Percentiles rank a stretch among this genome's conserved stretches.
These are phyloP conservation scores for Fomitopsis palustris DNA, from an alignment of 1,284 basidiomycete genomes.

Conservation along the genomic window DNA sequence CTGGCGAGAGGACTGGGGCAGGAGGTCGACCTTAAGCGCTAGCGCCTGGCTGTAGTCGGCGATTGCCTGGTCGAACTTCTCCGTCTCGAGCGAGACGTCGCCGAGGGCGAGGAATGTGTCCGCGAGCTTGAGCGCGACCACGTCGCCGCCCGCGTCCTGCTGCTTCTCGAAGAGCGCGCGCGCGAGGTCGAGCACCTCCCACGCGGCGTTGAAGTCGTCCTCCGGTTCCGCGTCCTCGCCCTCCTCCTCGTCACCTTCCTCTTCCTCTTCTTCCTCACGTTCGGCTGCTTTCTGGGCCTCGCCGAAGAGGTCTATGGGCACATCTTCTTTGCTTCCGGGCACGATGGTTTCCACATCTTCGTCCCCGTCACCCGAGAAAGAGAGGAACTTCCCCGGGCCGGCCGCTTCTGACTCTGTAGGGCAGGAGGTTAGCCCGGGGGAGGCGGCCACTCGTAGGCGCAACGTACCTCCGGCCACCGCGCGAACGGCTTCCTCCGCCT, in stretches of 20 bases:
- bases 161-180: conserved; percentile 77
- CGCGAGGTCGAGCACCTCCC: conserved; percentile 90
- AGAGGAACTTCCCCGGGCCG: conserved; percentile 56
- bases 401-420: conserved; percentile 24
- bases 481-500: conserved; percentile 51
- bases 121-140: conserved; percentile 69
- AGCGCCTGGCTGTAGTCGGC: conserved; percentile 78
- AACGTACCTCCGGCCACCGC: conserved; percentile 39
- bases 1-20: conserved; percentile 79
- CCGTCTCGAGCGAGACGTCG: conserved; percentile 91
- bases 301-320: conserved; percentile 59
- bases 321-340: conserved; percentile 31
- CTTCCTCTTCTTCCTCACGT: conserved; percentile 38
- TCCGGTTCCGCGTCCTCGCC: conserved; percentile 73
- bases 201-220: conserved; percentile 92
- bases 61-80: conserved; percentile 91
- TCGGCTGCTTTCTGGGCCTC: conserved; percentile 39
- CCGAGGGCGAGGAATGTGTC: conserved; percentile 84
- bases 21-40: conserved; percentile 62
- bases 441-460: background rate
- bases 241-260: conserved; percentile 41
- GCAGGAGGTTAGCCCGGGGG: background rate
- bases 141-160: conserved; percentile 52
- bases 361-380: conserved; percentile 73
- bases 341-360: conserved; percentile 35